Evolutionary conservation across 176 grass and related monocot genomes (phyloP), one percentile per base, ranked within the genome.

Genomic region (Hordeum marinum): DNA sequence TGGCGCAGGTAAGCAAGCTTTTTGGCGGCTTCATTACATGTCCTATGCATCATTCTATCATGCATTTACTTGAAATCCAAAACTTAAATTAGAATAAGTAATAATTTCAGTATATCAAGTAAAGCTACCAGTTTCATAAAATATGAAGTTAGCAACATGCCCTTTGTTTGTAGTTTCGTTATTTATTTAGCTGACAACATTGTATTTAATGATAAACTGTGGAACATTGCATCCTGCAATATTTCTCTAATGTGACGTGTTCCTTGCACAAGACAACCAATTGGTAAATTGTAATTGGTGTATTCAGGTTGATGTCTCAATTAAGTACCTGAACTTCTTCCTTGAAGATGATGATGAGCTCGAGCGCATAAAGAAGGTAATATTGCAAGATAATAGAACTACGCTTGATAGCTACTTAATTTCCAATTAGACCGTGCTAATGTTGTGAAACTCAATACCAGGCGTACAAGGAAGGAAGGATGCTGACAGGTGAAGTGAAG

Each of bases 241-340:
- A 65, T 73, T 87, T 3, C 21, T 66, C 46, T 58, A 84, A 11
- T 66, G 55, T 63, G 4, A 26, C 57, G 13, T 63, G 82, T 32
- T 64, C 64, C 50, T 18, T 77, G 25, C 13, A 2, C 11, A 74
- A 75, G 36, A 32, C 14, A 24, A 71, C 42, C 11, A 57, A 21
- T 63, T 2, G 9, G 14, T 17, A 3, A 85, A 52, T 32, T 42
- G 7, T 81, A 43, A 21, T 89, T 88, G 75, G 59, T 58, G 63
- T 82, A 78, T 85, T 87, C 63, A 96, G 93, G 93, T 99, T 65
- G 96, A 99, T 89, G 93, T 99, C 75, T 79, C 96, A 64, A 77
- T 96, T 63, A 99, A 99, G 72, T 99, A 92, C 72, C 72, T 99
- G 23, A 88, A 91, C 92, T 99, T 99, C 90, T 99, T 99, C 89